phyloP scores from a whole-genome alignment of 345 rosid genomes.

The Eucalyptus viminalis region DNA sequence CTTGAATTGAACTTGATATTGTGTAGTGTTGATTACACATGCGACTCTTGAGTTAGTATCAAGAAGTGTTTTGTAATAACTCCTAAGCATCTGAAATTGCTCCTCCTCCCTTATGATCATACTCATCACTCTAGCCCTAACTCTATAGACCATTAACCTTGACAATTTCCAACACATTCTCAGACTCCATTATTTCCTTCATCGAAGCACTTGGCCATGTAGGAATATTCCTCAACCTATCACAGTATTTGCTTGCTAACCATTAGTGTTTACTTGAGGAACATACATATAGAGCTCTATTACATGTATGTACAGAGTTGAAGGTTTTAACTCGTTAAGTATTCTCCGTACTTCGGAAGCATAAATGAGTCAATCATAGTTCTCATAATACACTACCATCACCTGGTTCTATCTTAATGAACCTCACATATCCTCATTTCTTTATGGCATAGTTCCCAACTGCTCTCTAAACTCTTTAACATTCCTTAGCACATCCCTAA shows the following conservation, averaged over 20 bases:
- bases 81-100: not conserved
- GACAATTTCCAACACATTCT: not conserved
- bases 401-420: not conserved
- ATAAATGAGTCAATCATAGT: no score
- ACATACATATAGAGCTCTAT: not conserved
- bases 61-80: no score
- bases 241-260: not conserved
- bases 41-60: no score
- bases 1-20: no score
- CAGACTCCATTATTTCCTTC: not conserved
- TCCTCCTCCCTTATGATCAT: not conserved
- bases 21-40: no score
- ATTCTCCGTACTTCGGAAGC: not conserved
- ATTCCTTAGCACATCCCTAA: not conserved
- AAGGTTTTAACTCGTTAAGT: not conserved
- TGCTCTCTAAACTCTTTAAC: not conserved
- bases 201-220: not conserved
- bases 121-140: not conserved
- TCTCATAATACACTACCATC: not conserved
- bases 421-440: not conserved
- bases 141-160: not conserved
- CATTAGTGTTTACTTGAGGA: not conserved
- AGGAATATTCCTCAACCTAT: not conserved
- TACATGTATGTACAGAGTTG: no score
- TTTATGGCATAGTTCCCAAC: not conserved